These are phyloP conservation scores for Russula sp. DNA, from an alignment of 768 basidiomycete genomes.

Conservation along the genomic window DNA sequence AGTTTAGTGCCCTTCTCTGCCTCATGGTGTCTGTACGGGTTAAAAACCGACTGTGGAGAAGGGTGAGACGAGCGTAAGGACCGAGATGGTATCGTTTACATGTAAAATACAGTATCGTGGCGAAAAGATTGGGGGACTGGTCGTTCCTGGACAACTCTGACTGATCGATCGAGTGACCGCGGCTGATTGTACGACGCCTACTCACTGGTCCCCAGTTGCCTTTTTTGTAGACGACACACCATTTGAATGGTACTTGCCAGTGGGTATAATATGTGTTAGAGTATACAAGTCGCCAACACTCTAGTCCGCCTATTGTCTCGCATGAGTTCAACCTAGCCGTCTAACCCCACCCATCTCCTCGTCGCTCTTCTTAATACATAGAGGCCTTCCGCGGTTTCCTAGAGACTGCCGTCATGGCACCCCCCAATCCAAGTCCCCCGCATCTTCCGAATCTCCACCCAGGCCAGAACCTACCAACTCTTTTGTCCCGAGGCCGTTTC, in stretches of 20 bases:
- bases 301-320: slow-evolving; percentile 18
- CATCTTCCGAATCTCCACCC: slow-evolving; percentile 25
- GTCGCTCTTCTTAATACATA: slow-evolving; percentile 9
- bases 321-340: background rate
- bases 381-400: background rate
- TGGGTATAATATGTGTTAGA: slow-evolving; percentile 6
- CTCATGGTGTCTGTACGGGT: background rate
- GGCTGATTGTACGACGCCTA: slow-evolving; percentile 1
- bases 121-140: background rate
- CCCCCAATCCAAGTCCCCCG: slow-evolving; percentile 20
- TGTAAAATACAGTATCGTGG: background rate
- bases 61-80: too few species aligned
- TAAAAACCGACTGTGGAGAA: too few species aligned
- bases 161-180: background rate
- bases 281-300: slow-evolving; percentile 6
- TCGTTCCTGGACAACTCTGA: background rate
- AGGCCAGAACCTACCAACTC: slow-evolving; percentile 34
- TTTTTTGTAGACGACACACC: slow-evolving; percentile 10
- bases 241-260: slow-evolving; percentile 4
- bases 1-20: background rate
- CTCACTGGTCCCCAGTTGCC: slow-evolving; percentile 9
- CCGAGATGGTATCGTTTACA: too few species aligned
- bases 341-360: background rate
- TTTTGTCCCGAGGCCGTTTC: slow-evolving; percentile 59
- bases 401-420: slow-evolving; percentile 23